phyloP scores from a whole-genome alignment of 352 stramenopile species.

The Globisporangium paddicum region DNA sequence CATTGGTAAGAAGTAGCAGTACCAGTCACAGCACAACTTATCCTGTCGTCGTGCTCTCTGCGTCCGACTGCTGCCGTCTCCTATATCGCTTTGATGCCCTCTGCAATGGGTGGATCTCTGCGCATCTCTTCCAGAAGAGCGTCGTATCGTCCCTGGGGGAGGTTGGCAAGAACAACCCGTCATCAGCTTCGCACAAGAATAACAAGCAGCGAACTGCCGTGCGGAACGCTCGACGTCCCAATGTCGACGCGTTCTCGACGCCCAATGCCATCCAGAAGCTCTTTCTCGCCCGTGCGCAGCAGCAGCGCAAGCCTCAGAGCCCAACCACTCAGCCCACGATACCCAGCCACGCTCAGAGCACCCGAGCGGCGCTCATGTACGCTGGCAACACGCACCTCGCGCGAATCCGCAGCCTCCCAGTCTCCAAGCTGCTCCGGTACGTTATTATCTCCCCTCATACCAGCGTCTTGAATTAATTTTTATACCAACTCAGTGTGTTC shows the following conservation, averaged over 20 bases:
- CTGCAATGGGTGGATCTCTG: constrained; percentile 23
- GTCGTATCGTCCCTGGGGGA: constrained; percentile 14
- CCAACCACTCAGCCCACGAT: neutral
- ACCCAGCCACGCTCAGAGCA: neutral
- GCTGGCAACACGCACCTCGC: constrained; percentile 33
- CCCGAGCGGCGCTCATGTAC: constrained; percentile 13
- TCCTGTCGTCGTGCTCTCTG: neutral
- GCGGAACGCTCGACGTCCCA: constrained; percentile 23
- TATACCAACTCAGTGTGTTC: neutral
- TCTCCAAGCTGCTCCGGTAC: constrained; percentile 36
- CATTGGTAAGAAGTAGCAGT: constrained; percentile 1
- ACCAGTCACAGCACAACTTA: too few relatives aligned
- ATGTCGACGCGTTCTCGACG: constrained; percentile 35
- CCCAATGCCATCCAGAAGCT: constrained; percentile 34
- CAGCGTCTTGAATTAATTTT: neutral
- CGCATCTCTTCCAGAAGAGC: constrained; percentile 11
- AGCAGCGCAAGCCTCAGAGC: neutral
- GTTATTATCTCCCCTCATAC: constrained; percentile 1
- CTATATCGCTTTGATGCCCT: constrained; percentile 37
- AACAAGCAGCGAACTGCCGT: constrained; percentile 7
- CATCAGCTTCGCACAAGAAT: neutral
- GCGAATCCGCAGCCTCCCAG: constrained; percentile 33
- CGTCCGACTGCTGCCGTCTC: constrained; percentile 27
- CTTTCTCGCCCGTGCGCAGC: constrained; percentile 26
- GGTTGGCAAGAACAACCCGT: neutral